phyloP scores from a whole-genome alignment of 2,329 filamentous ascomycete species.

The Grosmannia clavigera region DNA sequence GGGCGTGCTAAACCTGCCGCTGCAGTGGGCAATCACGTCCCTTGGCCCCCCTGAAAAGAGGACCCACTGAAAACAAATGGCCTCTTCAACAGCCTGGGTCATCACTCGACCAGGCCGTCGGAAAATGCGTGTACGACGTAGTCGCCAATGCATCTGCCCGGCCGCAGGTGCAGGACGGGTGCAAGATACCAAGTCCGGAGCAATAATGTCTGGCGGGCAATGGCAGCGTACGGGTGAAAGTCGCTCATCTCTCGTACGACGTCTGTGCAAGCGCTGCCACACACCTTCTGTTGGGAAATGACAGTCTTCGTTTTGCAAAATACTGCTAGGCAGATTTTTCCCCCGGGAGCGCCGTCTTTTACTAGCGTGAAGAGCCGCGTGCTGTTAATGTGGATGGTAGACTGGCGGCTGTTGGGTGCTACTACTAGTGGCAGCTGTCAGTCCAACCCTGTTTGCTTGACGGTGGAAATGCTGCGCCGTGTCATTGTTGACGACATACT shows the following conservation, averaged over 20 bases:
- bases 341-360: background rate
- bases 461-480: background rate
- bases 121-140: background rate
- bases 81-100: background rate
- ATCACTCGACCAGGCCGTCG: background rate
- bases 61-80: background rate
- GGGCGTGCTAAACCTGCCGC: background rate
- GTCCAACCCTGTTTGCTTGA: background rate
- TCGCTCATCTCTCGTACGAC: background rate
- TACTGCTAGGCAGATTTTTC: background rate
- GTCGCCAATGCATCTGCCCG: background rate
- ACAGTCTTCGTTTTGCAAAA: background rate
- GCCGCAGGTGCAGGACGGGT: background rate
- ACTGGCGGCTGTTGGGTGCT: background rate
- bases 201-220: background rate
- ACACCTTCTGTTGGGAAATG: background rate
- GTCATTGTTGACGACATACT: background rate
- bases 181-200: background rate
- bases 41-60: background rate
- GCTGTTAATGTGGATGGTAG: background rate
- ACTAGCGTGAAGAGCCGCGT: background rate
- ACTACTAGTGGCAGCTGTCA: background rate
- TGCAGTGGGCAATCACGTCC: background rate
- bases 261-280: background rate
- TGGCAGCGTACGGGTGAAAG: background rate